Percentiles rank a stretch among this genome's conserved stretches.
These are phyloP conservation scores for Torulaspora indica DNA, from an alignment of 805 yeast genomes.

Conservation along the genomic window DNA sequence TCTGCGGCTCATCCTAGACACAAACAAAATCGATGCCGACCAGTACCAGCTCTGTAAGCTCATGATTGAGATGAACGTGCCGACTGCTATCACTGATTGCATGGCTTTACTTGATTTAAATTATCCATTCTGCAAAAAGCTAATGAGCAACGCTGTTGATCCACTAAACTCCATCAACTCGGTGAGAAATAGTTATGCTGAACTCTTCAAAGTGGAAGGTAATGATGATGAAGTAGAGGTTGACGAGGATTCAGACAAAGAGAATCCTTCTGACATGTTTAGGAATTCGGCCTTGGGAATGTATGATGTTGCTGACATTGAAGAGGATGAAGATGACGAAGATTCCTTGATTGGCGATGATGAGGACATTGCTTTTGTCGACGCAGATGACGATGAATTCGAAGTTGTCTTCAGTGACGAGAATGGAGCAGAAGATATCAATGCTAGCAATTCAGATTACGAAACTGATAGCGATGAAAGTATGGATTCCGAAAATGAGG, in stretches of 20 bases:
- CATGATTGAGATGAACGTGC: constrained; percentile 63
- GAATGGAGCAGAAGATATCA: constrained; percentile 31
- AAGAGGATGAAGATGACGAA: constrained; percentile 51
- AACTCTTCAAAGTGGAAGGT: constrained; percentile 52
- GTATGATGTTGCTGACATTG: constrained; percentile 79
- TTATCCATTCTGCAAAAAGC: constrained; percentile 58
- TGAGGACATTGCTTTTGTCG: constrained; percentile 40
- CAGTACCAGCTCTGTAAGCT: constrained; percentile 58
- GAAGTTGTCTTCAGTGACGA: constrained; percentile 36
- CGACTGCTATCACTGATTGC: constrained; percentile 52
- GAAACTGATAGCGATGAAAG: constrained; percentile 17
- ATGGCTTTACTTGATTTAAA: constrained; percentile 68
- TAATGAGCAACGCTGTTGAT: constrained; percentile 54
- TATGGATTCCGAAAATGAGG: constrained; percentile 26
- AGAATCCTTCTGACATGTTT: constrained; percentile 78
- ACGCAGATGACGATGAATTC: constrained; percentile 36
- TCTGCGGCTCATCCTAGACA: constrained; percentile 43
- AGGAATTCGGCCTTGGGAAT: constrained; percentile 88
- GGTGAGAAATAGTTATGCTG: constrained; percentile 53
- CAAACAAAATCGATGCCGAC: constrained; percentile 51
- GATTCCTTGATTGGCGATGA: constrained; percentile 45
- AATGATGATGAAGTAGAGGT: constrained; percentile 53
- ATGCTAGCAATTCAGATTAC: constrained; percentile 22
- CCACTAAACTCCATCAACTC: constrained; percentile 56
- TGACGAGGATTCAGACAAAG: constrained; percentile 58